Base-by-base conservation (phyloP, 352 stramenopile genomes). In the Phytopythium vexans region DNA sequence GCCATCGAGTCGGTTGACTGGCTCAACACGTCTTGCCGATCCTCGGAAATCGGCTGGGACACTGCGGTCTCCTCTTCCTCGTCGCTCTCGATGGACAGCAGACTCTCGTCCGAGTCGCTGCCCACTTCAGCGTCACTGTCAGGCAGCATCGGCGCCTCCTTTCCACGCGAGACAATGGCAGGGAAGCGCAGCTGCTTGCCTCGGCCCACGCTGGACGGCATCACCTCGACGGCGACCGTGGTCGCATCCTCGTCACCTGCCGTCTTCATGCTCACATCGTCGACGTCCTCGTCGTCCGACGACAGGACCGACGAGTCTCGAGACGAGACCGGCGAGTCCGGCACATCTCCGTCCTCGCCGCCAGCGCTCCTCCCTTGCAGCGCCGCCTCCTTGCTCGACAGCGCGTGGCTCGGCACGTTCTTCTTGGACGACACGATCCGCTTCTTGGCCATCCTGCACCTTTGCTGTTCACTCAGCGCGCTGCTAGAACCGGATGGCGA, bases 391-490 rank as follows among this genome's bases (percentile, higher is more conserved):
- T 93, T 93, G 66, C 80, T 91, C n/a, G 82, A 89, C 40, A 93
- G 72, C 32, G 64, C 71, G 51, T 79, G 82, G 59, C 77, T 90
- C 41, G 82, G 82, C 62, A 74, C 82, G 66, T 90, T 93, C 67
- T 93, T 93, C 73, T 89, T 93, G 57, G 78, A 93, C 34, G 82
- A 93, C 38, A 93, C 82, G 52, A 93, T 91, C 64, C 89, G 83
- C 63, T 88, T 87, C 54, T 86, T 77, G 39, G 82, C 82, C 82
- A 93, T 93, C 45, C 44, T 47, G 14, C 70, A 47, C 33, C 21
- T 27, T 27, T 27, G 21, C 21, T 27, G 21, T 27, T 27, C n/a
- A 27, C 21, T 27, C 21, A 27, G 21, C 21, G 2, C 21, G 21
- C 21, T 27, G 21, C 21, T 27, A 27, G 21, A 27, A 27, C 21